A percentile compares a stretch with the other conserved stretches of the same genome.
These are phyloP conservation scores for Parmales sp. DNA, from an alignment of 108 stramenopile species.

Conservation along the genomic window DNA sequence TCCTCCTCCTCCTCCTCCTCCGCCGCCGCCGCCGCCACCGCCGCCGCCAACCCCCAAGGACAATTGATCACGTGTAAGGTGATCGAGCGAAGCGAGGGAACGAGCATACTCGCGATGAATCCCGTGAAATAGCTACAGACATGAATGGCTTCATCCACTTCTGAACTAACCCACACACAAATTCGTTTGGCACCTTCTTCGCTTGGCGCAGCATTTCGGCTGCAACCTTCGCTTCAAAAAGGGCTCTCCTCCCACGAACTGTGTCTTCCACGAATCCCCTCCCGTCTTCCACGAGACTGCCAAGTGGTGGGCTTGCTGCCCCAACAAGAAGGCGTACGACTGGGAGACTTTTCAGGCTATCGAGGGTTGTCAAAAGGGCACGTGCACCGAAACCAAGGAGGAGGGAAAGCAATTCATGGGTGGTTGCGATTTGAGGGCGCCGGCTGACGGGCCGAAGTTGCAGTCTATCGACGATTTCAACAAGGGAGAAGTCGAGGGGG, in stretches of 20 bases:
- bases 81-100: not conserved
- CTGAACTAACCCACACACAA: not conserved
- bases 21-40: too few species aligned
- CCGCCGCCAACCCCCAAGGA: too few species aligned
- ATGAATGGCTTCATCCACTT: constrained; percentile 49
- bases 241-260: constrained; percentile 62
- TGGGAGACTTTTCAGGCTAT: constrained; percentile 74
- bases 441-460: constrained; percentile 33
- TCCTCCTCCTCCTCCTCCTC: too few species aligned
- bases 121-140: constrained; percentile 16
- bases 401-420: constrained; percentile 61
- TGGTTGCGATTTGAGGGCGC: constrained; percentile 64
- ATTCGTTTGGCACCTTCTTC: not conserved
- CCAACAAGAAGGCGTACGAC: constrained; percentile 70
- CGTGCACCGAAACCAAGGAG: constrained; percentile 59
- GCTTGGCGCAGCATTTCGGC: constrained; percentile 67
- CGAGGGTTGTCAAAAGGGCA: constrained; percentile 62
- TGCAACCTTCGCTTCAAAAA: constrained; percentile 66
- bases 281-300: constrained; percentile 97
- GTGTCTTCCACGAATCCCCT: constrained; percentile 73
- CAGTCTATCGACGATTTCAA: constrained; percentile 80
- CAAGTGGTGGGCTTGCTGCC: constrained; percentile 95
- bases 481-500: constrained; percentile 52
- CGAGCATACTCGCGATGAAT: not conserved
- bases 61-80: constrained; percentile 33